These are phyloP conservation scores for Scheffersomyces lignicola DNA, from an alignment of 1,139 yeast genomes.

Conservation along the genomic window DNA sequence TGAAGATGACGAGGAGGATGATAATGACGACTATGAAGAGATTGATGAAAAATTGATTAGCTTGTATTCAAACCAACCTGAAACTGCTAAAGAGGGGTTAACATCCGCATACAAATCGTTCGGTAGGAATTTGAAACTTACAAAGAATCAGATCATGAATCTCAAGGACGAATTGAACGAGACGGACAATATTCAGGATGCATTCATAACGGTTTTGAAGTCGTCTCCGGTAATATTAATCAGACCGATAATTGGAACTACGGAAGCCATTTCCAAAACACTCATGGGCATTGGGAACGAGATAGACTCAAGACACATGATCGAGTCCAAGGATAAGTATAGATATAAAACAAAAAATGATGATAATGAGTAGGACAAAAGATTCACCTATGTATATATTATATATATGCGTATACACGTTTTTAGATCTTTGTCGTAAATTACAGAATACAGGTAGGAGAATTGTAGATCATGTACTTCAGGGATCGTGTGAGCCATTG, in stretches of 20 bases:
- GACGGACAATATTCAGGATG: conserved; percentile 65
- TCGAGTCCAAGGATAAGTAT: conserved; percentile 40
- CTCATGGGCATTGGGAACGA: conserved; percentile 83
- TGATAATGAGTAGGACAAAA: conserved; percentile 4
- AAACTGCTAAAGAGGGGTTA: conserved; percentile 67
- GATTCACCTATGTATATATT: too few relatives aligned
- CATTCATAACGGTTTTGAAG: conserved; percentile 65
- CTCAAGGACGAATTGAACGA: conserved; percentile 63
- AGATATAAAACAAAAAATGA: conserved; percentile 12
- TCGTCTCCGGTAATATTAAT: conserved; percentile 80
- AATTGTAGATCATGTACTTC: too few relatives aligned
- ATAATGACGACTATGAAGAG: conserved; percentile 25
- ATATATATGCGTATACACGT: too few relatives aligned
- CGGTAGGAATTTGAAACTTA: conserved; percentile 66
- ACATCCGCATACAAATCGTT: conserved; percentile 70
- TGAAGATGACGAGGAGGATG: conserved; percentile 23
- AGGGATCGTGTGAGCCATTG: too few relatives aligned
- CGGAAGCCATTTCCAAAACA: conserved; percentile 84
- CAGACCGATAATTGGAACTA: conserved; percentile 88
- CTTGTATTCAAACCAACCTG: conserved; percentile 84
- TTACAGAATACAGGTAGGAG: too few relatives aligned
- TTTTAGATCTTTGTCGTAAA: too few relatives aligned
- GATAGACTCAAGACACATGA: conserved; percentile 58
- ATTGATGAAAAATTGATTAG: conserved; percentile 58
- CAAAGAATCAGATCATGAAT: conserved; percentile 60